Base-by-base conservation (phyloP, 352 stramenopile genomes). In the Bremia lactucae region DNA sequence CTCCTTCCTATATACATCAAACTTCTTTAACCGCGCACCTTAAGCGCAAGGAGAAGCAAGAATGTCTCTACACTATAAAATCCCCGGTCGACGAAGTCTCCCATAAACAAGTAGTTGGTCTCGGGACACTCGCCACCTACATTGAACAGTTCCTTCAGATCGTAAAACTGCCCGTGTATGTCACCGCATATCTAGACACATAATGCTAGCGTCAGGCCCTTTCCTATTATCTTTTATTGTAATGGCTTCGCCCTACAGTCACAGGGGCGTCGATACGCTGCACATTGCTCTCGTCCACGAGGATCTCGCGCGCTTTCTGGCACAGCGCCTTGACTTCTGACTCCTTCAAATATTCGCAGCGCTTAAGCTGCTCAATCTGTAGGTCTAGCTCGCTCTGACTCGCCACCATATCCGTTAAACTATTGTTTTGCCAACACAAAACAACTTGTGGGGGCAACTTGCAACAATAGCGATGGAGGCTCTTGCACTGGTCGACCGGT, bases 61-160 rank as follows among this genome's bases (percentile, higher is more conserved):
- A 99, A 98, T 6, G 96, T 99, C 68, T 99, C 97, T 6, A 99
- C 95, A 61, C 83, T 97, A 72, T 99, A 99, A 62, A 98, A 98
- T 6, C 97, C 97, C 31, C 97, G 86, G 64, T 99, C 97, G 31
- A 99, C 97, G 68, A 99, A 99, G 65, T 99, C 97, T 16, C 97
- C 97, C 61, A 99, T 91, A 65, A 99, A 99, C 4, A 99, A 69
- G 69, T 99, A 99, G 66, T 99, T 99, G 48, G 96, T 98, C 58
- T 98, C 93, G 0, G 96, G 96, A 50, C 90, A 98, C 49, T 98
- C 92, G 29, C 96, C 96, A 16, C 96, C 96, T 9, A 99, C 93
- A 47, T 97, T 97, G 72, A 99, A 99, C 21, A 96, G 65, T 64
- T 97, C 96, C 52, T 98, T 95, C 0, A 99, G 71, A 65, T 99